Base-by-base conservation (phyloP, 2,329 filamentous ascomycete species). In the Fusarium sp. region DNA sequence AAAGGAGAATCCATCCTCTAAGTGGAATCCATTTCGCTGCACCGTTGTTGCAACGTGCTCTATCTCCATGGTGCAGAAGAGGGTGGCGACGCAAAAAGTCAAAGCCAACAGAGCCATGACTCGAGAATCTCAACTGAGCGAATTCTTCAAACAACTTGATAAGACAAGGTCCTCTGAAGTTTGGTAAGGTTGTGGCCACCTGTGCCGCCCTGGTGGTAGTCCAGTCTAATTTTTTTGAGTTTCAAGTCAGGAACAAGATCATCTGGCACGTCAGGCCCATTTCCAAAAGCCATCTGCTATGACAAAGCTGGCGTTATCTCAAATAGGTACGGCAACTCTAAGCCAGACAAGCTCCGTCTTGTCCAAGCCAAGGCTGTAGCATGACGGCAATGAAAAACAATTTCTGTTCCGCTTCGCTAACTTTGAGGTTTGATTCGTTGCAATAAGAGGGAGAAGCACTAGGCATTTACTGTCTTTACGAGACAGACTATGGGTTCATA, bases 31-130 rank as follows among this genome's bases (percentile, higher is more conserved):
- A 26, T 66, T 42, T 31, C 46, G 50, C 24, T 34, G 38, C 51
- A 34, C 36, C 52, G 42, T 43, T 63, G 38, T 20, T 42, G 43
- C 48, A 40, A 53, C 40, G 40, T 33, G 40, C n/a, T 55, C 39
- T 33, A 39, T 28, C 40, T 20, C 28, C 26, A 65, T 51, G 53
- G 34, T 53, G 22, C 36, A 54, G 18, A 46, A 15, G 36, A 24
- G n/a, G 18, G 18, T n/a, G 42, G 14, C 28, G 14, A 55, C 18
- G 15, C 36, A 13, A 55, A 65, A 31, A 61, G 51, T 31, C 54
- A 64, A 45, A 43, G 34, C 57, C 58, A 39, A 40, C 34, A 22
- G 39, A 38, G 34, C 18, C 54, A 71, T 71, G 67, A 65, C 68
- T 71, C 43, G 43, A 18, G 22, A 14, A 52, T 46, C 44, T 59